Conservation (phyloP, 305 asterid species). For the Fraxinus floribunda region DNA sequence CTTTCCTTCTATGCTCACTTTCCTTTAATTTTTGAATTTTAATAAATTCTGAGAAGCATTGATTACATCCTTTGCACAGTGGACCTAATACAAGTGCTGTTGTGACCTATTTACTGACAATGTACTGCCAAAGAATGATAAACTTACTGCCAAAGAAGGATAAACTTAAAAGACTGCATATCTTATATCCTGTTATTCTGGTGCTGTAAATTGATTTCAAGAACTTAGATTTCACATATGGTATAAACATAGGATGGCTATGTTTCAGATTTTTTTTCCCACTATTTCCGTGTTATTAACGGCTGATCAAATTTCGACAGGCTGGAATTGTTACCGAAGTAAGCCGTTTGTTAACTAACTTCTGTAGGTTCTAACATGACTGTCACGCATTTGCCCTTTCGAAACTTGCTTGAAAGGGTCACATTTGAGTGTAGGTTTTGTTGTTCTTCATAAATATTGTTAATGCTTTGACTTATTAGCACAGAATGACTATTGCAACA, state of each 20-base stretch:
- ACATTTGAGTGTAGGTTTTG: background rate
- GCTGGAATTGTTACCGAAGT: background rate
- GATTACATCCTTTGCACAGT: background rate
- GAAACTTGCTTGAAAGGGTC: background rate
- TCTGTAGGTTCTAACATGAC: background rate
- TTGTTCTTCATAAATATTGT: constrained; percentile 33
- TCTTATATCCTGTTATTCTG: background rate
- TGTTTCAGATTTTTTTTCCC: background rate
- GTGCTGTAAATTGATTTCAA: background rate
- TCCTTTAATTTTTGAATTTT: background rate
- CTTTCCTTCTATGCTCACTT: constrained; percentile 37
- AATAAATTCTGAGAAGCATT: background rate
- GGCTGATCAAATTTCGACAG: background rate
- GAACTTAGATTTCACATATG: background rate
- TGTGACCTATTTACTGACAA: background rate
- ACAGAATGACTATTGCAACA: constrained; percentile 80
- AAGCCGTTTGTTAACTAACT: background rate
- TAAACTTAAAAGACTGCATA: background rate
- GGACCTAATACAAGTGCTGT: background rate
- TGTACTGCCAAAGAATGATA: background rate
- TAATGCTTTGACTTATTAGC: constrained; percentile 53
- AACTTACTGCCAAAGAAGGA: background rate
- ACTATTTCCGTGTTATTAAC: background rate
- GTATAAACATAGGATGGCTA: background rate
- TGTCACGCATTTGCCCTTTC: background rate